Conservation (phyloP, 805 yeast genomes). For the Saccharomycopsis fibuligera region DNA sequence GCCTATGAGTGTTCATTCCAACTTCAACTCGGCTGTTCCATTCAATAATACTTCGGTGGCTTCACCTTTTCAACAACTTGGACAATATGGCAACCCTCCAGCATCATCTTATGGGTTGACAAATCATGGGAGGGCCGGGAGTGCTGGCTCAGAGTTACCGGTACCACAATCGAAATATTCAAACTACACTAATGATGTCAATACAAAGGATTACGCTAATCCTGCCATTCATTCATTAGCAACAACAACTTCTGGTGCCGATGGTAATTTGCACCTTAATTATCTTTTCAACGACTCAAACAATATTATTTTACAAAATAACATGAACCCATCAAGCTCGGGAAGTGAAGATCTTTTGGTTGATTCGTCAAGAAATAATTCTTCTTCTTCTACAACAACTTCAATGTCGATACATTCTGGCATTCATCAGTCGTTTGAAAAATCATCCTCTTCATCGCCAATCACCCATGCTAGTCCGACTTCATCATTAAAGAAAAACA, state of each 20-base stretch:
- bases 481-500: neutral
- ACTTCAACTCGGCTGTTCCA: neutral
- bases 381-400: neutral
- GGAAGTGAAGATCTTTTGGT: neutral
- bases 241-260: neutral
- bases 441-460: neutral
- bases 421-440: neutral
- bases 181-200: neutral
- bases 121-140: too few species aligned
- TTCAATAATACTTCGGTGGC: neutral
- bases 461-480: neutral
- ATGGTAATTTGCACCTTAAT: neutral
- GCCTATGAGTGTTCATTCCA: neutral
- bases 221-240: neutral
- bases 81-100: neutral
- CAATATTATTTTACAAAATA: neutral
- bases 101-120: too few species aligned
- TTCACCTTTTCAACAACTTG: neutral
- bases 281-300: neutral
- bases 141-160: too few species aligned
- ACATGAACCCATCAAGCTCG: neutral
- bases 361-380: neutral
- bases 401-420: neutral
- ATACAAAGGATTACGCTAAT: neutral
- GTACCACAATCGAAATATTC: too few species aligned